A percentile compares a stretch with the other conserved stretches of the same genome.
Conservation (phyloP, 768 basidiomycete species). For the Galerina sulciceps region DNA sequence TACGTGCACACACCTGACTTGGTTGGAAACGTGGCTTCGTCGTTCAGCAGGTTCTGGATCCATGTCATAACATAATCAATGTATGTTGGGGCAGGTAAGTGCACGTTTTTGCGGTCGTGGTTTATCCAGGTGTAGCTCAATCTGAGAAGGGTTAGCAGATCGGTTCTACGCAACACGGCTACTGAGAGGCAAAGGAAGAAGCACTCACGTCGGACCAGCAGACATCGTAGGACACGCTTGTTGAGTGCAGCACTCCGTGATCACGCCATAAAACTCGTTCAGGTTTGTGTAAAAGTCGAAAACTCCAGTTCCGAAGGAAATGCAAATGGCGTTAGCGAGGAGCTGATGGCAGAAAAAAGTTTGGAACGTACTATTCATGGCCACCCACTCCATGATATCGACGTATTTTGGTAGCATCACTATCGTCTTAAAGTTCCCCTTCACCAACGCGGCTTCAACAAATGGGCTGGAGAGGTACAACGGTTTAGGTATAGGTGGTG, state of each 20-base stretch:
- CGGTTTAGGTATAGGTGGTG: constrained; percentile 51
- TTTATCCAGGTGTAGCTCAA: constrained; percentile 99
- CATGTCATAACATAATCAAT: constrained; percentile 99
- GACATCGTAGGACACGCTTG: constrained; percentile 93
- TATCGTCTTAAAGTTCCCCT: constrained; percentile 98
- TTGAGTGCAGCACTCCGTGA: constrained; percentile 92
- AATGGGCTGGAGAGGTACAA: constrained; percentile 95
- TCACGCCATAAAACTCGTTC: constrained; percentile 95
- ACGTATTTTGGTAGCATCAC: constrained; percentile 95
- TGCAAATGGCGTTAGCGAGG: background rate
- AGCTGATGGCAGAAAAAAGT: background rate
- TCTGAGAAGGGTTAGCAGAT: constrained; percentile 37
- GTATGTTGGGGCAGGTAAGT: constrained; percentile 93
- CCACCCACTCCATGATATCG: constrained; percentile 98
- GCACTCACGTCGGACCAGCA: constrained; percentile 82
- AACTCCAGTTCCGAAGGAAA: constrained; percentile 51
- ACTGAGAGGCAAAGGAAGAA: background rate
- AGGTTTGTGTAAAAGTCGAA: constrained; percentile 98
- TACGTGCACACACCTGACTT: constrained; percentile 76
- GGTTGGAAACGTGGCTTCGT: constrained; percentile 92
- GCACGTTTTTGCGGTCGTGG: constrained; percentile 88
- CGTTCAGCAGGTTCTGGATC: constrained; percentile 94
- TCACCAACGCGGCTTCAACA: constrained; percentile 95
- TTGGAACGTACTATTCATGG: constrained; percentile 64
- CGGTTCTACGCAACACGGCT: background rate